Conservation (phyloP, 2,329 filamentous ascomycete genomes). For the Pyrenochaeta sp. region DNA sequence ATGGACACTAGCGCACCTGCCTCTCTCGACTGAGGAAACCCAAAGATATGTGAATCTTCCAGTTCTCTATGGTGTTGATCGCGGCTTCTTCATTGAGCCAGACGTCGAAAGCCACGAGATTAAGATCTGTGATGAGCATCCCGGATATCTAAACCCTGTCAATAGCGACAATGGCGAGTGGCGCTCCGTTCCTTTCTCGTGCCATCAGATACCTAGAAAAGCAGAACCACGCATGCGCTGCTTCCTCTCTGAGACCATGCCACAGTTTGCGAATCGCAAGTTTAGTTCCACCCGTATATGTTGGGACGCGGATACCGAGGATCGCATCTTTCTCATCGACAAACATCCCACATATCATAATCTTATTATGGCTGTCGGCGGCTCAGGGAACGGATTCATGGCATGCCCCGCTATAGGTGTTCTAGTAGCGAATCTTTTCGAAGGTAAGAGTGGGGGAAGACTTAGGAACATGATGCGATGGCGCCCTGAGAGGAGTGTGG, state of each 20-base stretch:
- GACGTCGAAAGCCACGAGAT: slow-evolving; percentile 56
- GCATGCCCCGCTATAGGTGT: slow-evolving; percentile 61
- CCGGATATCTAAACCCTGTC: slow-evolving; percentile 63
- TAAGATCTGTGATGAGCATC: slow-evolving; percentile 65
- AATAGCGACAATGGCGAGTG: slow-evolving; percentile 32
- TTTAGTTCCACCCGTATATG: slow-evolving; percentile 63
- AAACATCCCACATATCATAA: slow-evolving; percentile 56
- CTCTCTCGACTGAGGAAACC: slow-evolving; percentile 57
- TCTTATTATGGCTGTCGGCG: slow-evolving; percentile 60
- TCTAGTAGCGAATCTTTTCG: slow-evolving; percentile 59
- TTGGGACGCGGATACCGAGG: slow-evolving; percentile 66
- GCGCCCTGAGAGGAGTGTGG: slow-evolving; percentile 60
- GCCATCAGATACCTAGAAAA: slow-evolving; percentile 57
- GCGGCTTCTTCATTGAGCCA: slow-evolving; percentile 61
- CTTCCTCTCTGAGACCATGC: slow-evolving; percentile 62
- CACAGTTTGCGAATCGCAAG: slow-evolving; percentile 59
- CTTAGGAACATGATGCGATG: slow-evolving; percentile 58
- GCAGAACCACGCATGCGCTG: slow-evolving; percentile 57
- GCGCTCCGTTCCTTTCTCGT: slow-evolving; percentile 53
- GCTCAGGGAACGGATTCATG: slow-evolving; percentile 63
- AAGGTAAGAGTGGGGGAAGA: slow-evolving; percentile 50
- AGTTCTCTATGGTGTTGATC: slow-evolving; percentile 59
- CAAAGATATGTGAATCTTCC: slow-evolving; percentile 58
- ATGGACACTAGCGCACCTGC: slow-evolving; percentile 63
- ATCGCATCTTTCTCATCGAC: slow-evolving; percentile 63